These are phyloP conservation scores for Chloris gayana DNA, from an alignment of 176 grass and related monocot species.

Conservation along the genomic window DNA sequence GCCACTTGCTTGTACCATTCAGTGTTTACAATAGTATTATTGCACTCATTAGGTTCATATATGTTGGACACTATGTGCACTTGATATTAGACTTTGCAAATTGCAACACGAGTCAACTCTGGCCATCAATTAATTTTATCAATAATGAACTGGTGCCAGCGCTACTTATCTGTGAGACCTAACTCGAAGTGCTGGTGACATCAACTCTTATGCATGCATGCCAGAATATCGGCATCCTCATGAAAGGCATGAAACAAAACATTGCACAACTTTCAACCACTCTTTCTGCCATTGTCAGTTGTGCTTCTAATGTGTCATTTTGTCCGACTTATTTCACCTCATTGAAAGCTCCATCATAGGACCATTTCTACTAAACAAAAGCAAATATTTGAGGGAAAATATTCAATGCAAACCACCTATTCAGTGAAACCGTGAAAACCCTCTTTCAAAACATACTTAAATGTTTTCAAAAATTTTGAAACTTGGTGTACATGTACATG, in stretches of 20 bases:
- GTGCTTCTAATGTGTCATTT: conserved; percentile 9
- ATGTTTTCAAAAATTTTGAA: too few relatives aligned
- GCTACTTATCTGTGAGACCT: conserved; percentile 8
- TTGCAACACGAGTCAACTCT: conserved; percentile 16
- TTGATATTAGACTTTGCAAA: conserved; percentile 5
- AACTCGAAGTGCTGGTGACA: conserved; percentile 23
- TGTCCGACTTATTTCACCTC: not conserved
- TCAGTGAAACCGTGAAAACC: too few relatives aligned
- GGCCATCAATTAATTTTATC: not conserved
- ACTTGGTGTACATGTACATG: too few relatives aligned
- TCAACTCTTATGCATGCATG: not conserved
- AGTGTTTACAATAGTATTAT: not conserved
- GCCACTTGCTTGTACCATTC: conserved; percentile 4
- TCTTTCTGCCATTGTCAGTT: not conserved
- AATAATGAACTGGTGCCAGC: not conserved
- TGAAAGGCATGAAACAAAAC: not conserved
- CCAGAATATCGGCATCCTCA: not conserved
- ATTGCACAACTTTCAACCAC: not conserved
- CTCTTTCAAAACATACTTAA: too few relatives aligned
- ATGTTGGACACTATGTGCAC: conserved; percentile 12
- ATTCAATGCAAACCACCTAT: too few relatives aligned
- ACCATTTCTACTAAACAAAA: too few relatives aligned
- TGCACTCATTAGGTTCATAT: not conserved
- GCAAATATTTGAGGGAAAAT: too few relatives aligned
- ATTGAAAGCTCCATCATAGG: not conserved